A percentile compares a stretch with the other conserved stretches of the same genome.
Conservation (phyloP, 805 yeast species). For the Sugiyamaella smithiae region DNA sequence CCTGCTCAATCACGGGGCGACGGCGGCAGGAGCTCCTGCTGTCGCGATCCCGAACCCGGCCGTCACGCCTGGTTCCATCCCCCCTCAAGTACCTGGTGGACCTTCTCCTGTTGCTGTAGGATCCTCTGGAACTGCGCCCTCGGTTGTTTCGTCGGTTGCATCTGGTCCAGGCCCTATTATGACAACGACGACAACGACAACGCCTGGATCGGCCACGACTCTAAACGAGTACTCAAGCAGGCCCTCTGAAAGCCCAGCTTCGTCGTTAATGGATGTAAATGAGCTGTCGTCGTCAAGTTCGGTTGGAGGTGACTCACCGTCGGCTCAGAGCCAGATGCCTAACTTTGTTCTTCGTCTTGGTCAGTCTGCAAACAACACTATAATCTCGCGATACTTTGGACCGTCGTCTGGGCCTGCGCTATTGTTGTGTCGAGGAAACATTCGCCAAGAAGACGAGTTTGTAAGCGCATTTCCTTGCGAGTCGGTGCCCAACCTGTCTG, state of each 20-base stretch:
- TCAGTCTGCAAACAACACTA: slow-evolving; percentile 10
- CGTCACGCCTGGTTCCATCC: neutral
- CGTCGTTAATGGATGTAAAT: neutral
- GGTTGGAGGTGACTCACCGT: neutral
- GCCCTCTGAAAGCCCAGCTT: slow-evolving; percentile 1
- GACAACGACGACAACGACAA: no score
- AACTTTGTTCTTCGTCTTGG: slow-evolving; percentile 19
- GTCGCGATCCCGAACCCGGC: neutral
- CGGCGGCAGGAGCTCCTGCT: neutral
- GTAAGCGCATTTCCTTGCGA: slow-evolving; percentile 16
- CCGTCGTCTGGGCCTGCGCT: slow-evolving; percentile 23
- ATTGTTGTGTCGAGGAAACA: slow-evolving; percentile 16
- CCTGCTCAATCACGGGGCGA: neutral
- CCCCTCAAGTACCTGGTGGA: neutral
- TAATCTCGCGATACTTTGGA: slow-evolving; percentile 18
- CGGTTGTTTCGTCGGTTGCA: no score
- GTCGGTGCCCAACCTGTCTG: slow-evolving; percentile 16
- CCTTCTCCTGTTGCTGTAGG: no score
- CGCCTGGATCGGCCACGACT: no score
- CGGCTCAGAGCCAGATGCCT: neutral
- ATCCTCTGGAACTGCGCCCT: no score
- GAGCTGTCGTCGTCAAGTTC: neutral
- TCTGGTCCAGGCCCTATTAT: no score
- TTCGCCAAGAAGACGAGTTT: slow-evolving; percentile 6
- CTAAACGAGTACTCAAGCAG: no score